Evolutionary conservation across 2,329 filamentous ascomycete species (phyloP).

Genomic region (Clonostachys sp.): DNA sequence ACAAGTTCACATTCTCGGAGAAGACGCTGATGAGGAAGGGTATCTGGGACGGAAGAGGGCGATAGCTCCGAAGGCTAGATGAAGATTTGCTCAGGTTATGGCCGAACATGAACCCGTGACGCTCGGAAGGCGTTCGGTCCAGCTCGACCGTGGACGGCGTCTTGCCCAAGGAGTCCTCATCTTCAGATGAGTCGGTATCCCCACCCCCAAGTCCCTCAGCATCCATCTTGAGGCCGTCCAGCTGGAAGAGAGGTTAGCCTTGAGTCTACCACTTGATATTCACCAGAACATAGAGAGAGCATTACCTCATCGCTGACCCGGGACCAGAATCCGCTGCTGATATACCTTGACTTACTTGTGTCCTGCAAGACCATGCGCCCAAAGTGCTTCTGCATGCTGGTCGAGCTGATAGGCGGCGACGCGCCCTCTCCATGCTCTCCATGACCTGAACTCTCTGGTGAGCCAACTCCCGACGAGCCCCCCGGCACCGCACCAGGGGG

Average conservation of each 20-base stretch:
- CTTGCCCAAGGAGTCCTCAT: slow-evolving; percentile 21
- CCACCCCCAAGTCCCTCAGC: slow-evolving; percentile 20
- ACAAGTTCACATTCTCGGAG: slow-evolving; percentile 43
- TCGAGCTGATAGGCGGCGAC: not conserved
- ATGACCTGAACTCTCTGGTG: too few species aligned
- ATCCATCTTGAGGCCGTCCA: slow-evolving; percentile 38
- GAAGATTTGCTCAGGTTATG: slow-evolving; percentile 28
- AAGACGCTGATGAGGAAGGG: slow-evolving; percentile 47
- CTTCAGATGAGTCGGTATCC: slow-evolving; percentile 30
- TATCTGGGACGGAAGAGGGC: slow-evolving; percentile 49
- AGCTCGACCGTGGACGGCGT: slow-evolving; percentile 29
- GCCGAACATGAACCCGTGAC: slow-evolving; percentile 46
- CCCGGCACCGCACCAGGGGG: slow-evolving; percentile 14
- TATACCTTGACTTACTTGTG: slow-evolving; percentile 35
- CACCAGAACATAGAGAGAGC: not conserved
- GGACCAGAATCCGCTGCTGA: slow-evolving; percentile 51
- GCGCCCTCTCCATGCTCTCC: slow-evolving; percentile 10
- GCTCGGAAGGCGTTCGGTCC: slow-evolving; percentile 34
- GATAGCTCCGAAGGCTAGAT: slow-evolving; percentile 30
- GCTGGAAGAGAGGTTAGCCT: slow-evolving; percentile 15
- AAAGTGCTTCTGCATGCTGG: slow-evolving; percentile 30
- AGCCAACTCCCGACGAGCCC: slow-evolving; percentile 7
- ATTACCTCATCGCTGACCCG: slow-evolving; percentile 50
- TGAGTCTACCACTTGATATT: not conserved
- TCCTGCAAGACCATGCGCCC: slow-evolving; percentile 43